Evolutionary conservation across 305 asterid species (phyloP).

Genomic region (Andrographis paniculata): DNA sequence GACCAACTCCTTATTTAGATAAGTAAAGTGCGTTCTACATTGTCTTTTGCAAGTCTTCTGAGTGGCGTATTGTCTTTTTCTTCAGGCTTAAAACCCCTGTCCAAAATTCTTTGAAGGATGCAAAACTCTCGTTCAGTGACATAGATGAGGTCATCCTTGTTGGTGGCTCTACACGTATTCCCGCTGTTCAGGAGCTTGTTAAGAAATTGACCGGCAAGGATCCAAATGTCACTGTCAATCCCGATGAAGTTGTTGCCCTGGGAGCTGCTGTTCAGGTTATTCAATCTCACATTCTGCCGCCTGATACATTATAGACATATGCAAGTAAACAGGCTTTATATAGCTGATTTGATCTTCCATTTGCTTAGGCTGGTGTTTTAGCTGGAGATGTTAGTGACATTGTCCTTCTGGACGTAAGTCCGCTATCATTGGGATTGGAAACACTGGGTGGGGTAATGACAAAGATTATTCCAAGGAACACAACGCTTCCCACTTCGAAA

Average conservation of each 20-base stretch:
- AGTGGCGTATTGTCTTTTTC: background rate
- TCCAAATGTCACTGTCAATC: slow-evolving; percentile 91
- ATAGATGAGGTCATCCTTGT: slow-evolving; percentile 88
- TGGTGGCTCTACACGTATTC: slow-evolving; percentile 95
- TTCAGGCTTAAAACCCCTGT: slow-evolving; percentile 80
- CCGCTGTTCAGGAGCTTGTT: slow-evolving; percentile 91
- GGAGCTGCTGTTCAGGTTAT: slow-evolving; percentile 98
- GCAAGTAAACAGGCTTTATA: background rate
- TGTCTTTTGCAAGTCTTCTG: background rate
- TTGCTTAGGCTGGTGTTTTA: slow-evolving; percentile 88
- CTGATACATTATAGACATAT: background rate
- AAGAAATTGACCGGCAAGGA: slow-evolving; percentile 86
- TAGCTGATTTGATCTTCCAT: slow-evolving; percentile 6
- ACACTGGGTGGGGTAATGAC: slow-evolving; percentile 99
- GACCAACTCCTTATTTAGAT: background rate
- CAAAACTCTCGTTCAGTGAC: slow-evolving; percentile 78
- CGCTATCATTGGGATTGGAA: slow-evolving; percentile 84
- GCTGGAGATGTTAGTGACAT: slow-evolving; percentile 96
- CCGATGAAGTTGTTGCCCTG: slow-evolving; percentile 98
- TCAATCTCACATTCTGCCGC: background rate
- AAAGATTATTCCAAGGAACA: slow-evolving; percentile 85
- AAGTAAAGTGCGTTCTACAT: background rate
- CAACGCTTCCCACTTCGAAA: slow-evolving; percentile 88
- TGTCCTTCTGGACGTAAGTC: slow-evolving; percentile 87
- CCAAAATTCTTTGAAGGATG: slow-evolving; percentile 83